Evolutionary conservation across 768 basidiomycete genomes (phyloP).

Genomic region (Boletus subparvulus): DNA sequence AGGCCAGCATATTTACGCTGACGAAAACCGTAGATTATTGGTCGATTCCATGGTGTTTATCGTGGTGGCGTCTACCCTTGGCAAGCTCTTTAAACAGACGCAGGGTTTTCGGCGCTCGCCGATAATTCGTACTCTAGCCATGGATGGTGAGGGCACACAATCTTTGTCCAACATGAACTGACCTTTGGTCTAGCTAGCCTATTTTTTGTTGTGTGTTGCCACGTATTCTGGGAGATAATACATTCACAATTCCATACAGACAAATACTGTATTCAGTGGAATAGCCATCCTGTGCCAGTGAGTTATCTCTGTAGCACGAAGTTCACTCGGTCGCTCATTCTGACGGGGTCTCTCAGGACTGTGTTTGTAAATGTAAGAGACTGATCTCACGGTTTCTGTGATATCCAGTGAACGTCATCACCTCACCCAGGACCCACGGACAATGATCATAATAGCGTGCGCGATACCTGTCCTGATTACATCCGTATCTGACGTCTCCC

Average conservation of each 20-base stretch:
- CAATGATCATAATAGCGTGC: not conserved
- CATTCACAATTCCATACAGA: not conserved
- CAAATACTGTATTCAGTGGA: not conserved
- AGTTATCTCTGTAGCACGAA: not conserved
- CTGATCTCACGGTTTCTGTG: not conserved
- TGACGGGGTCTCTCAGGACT: not conserved
- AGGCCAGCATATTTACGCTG: not conserved
- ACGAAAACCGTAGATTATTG: not conserved
- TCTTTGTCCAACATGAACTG: not conserved
- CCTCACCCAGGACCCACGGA: conserved; percentile 1
- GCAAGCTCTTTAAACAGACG: not conserved
- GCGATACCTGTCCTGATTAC: not conserved
- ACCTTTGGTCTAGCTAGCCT: not conserved
- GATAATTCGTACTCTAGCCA: not conserved
- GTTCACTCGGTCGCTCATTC: not conserved
- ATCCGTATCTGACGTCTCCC: not conserved
- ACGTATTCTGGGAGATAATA: not conserved
- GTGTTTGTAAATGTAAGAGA: not conserved
- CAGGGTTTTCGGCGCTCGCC: not conserved
- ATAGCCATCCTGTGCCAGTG: conserved; percentile 1
- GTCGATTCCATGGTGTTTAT: not conserved
- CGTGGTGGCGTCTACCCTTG: not conserved
- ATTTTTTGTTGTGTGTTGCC: not conserved
- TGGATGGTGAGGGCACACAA: conserved; percentile 12
- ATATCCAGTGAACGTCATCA: not conserved